These are phyloP conservation scores for Populus tremula DNA, from an alignment of 345 rosid species.

Conservation along the genomic window DNA sequence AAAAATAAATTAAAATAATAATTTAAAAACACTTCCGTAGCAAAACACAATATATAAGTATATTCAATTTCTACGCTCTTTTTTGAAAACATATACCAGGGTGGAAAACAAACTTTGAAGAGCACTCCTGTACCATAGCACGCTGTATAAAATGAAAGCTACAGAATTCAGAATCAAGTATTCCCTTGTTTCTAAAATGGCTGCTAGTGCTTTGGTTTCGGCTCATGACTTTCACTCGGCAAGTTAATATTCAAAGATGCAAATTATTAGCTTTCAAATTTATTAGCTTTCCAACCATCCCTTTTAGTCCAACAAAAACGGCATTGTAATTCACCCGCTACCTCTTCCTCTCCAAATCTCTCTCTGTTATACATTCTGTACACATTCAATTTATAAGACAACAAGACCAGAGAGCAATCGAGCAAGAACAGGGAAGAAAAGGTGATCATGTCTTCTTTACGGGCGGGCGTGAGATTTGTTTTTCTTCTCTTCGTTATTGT, in stretches of 20 bases:
- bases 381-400: background rate
- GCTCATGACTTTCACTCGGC: constrained; percentile 8
- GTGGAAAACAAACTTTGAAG: too few relatives aligned
- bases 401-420: background rate
- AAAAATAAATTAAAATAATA: too few relatives aligned
- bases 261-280: background rate
- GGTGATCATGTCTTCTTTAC: background rate
- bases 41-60: too few relatives aligned
- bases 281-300: background rate
- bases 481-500: background rate
- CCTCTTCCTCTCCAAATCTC: background rate
- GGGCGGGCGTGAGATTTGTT: background rate
- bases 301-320: constrained; percentile 11
- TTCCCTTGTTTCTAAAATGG: constrained; percentile 15
- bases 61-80: too few relatives aligned
- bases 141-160: background rate
- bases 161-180: background rate
- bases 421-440: background rate
- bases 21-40: too few relatives aligned
- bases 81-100: too few relatives aligned
- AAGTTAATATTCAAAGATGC: background rate
- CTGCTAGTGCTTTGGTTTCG: constrained; percentile 10
- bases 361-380: background rate
- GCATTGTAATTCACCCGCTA: constrained; percentile 20
- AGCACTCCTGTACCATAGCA: too few relatives aligned